phyloP scores from a whole-genome alignment of 257 asterid genomes.

The Solanum verrucosum region DNA sequence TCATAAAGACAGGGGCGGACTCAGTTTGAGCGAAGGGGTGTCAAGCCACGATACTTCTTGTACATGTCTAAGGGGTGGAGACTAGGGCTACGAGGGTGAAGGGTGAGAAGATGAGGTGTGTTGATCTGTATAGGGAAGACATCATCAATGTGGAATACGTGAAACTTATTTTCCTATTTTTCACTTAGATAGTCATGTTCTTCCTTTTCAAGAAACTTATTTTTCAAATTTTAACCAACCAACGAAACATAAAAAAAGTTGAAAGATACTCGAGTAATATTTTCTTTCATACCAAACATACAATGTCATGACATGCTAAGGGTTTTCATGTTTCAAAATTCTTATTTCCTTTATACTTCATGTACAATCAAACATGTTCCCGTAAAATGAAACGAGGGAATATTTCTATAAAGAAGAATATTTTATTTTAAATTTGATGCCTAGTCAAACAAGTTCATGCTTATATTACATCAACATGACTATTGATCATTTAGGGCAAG shows the following conservation, averaged over 20 bases:
- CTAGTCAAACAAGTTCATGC: background rate
- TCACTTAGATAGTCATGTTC: background rate
- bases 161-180: background rate
- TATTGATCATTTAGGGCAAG: slow-evolving; percentile 22
- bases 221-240: background rate
- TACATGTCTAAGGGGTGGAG: background rate
- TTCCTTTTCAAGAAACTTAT: background rate
- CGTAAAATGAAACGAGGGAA: background rate
- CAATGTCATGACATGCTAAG: background rate
- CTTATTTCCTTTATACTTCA: background rate
- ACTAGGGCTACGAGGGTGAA: background rate
- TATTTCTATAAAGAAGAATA: background rate
- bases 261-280: too few relatives aligned
- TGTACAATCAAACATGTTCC: background rate
- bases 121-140: background rate
- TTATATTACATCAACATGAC: background rate
- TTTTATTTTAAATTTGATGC: background rate
- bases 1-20: background rate
- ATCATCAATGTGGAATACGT: background rate
- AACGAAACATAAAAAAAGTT: too few relatives aligned
- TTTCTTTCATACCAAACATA: background rate
- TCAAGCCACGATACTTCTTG: background rate
- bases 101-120: background rate
- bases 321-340: background rate
- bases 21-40: background rate